Evolutionary conservation across 1,284 basidiomycete genomes (phyloP).

Genomic region (Rhodotorula sp.): DNA sequence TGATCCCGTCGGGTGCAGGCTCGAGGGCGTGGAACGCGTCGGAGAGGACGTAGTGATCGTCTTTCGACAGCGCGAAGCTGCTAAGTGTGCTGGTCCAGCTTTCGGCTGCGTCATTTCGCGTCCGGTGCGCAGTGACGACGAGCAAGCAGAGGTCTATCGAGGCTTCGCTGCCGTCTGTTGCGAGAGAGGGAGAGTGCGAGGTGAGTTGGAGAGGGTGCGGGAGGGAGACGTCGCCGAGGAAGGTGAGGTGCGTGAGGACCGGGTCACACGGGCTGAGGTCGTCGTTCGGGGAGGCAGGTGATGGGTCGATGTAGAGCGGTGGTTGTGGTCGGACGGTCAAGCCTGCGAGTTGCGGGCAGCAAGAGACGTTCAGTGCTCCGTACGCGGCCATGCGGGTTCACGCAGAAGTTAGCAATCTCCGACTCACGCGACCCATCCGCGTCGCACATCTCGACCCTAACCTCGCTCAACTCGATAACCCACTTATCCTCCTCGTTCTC

Average conservation of each 20-base stretch:
- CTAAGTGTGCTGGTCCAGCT: conserved; percentile 3
- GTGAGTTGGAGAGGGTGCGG: conserved; percentile 5
- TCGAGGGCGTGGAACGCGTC: conserved; percentile 29
- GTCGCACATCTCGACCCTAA: conserved; percentile 31
- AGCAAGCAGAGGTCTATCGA: conserved; percentile 27
- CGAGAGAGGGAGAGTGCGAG: neutral
- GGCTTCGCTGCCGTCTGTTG: conserved; percentile 6
- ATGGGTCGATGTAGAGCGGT: conserved; percentile 9
- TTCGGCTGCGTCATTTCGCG: too few species aligned
- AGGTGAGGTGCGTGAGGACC: conserved; percentile 22
- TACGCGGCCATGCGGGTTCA: too few species aligned
- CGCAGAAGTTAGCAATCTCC: neutral
- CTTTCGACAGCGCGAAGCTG: conserved; percentile 15
- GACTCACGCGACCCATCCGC: conserved; percentile 28
- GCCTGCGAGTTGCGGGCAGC: neutral
- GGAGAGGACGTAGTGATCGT: conserved; percentile 12
- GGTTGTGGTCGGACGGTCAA: conserved; percentile 26
- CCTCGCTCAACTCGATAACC: conserved; percentile 30
- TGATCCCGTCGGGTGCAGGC: conserved; percentile 12
- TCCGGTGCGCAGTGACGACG: conserved; percentile 14
- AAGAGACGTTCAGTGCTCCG: neutral
- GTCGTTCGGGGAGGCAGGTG: neutral
- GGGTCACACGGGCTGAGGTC: neutral
- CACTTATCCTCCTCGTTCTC: conserved; percentile 3
- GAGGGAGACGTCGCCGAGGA: conserved; percentile 27